Evolutionary conservation across 140 eudicot genomes (phyloP).

Genomic region (Oenanthe javanica): DNA sequence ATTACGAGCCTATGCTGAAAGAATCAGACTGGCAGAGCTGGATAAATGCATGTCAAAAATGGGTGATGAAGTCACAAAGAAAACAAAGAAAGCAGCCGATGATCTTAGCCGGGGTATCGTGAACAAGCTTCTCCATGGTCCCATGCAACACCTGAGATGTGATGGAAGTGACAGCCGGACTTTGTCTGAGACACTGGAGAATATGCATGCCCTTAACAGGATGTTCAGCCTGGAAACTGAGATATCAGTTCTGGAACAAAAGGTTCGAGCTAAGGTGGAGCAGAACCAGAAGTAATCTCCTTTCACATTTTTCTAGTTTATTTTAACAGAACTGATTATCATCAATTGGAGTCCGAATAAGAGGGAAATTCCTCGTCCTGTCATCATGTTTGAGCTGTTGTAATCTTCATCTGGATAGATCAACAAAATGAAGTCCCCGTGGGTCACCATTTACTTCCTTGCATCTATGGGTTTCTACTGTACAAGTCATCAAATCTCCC

Average conservation of each 20-base stretch:
- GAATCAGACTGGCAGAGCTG: slow-evolving; percentile 8
- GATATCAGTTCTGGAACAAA: slow-evolving; percentile 5
- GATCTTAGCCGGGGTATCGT: slow-evolving; percentile 12
- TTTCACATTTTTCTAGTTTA: background rate
- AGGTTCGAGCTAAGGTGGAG: slow-evolving; percentile 13
- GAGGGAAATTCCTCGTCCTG: slow-evolving; percentile 17
- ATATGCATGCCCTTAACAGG: slow-evolving; percentile 11
- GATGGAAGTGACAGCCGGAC: slow-evolving; percentile 12
- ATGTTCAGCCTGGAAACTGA: slow-evolving; percentile 12
- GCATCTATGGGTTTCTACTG: background rate
- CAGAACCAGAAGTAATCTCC: slow-evolving; percentile 8
- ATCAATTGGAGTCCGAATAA: background rate
- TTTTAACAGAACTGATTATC: slow-evolving; percentile 5
- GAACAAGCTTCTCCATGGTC: slow-evolving; percentile 5
- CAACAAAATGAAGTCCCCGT: background rate
- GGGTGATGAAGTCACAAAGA: slow-evolving; percentile 7
- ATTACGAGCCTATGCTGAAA: slow-evolving; percentile 9
- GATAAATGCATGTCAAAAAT: slow-evolving; percentile 7
- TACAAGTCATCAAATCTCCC: slow-evolving; percentile 1
- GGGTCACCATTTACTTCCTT: slow-evolving; percentile 1
- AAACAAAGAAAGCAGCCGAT: slow-evolving; percentile 6
- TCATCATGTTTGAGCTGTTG: slow-evolving; percentile 6
- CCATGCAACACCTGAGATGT: slow-evolving; percentile 11
- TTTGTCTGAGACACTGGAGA: slow-evolving; percentile 6
- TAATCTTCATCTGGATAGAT: slow-evolving; percentile 17